Evolutionary conservation across 2,329 filamentous ascomycete species (phyloP), one percentile per base, ranked within the genome.

Genomic region (Alternaria dauci): DNA sequence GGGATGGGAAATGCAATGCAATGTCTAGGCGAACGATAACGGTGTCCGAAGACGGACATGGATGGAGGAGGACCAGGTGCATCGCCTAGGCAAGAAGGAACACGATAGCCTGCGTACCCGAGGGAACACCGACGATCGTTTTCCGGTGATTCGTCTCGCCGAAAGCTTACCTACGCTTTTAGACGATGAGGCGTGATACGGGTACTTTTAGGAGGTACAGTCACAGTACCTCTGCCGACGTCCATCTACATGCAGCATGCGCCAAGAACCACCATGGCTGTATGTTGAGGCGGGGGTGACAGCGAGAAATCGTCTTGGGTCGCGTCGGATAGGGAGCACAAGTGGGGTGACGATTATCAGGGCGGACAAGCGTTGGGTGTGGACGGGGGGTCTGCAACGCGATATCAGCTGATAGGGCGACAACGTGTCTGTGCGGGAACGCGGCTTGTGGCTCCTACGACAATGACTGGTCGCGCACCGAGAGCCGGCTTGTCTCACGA

Each of bases 371-470:
- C 57, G 69, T 36, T 36, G 32, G 32, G 32, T 36, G 32, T 36
- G 32, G 32, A 12, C 32, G 32, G 32, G 28, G 28, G 32, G 32
- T 36, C 32, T 36, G 32, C 32, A 65, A 67, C 73, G 70, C 73
- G 72, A 71, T 74, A 71, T 76, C 74, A 76, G 63, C 60, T 76
- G 75, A 76, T 66, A 61, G 57, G 67, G 73, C 67, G 72, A 65
- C 51, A 56, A 32, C 67, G 71, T 48, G 71, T 66, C 62, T 58
- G 67, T 68, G 64, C 67, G 63, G 58, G 54, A 25, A 63, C 52
- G 59, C 47, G 60, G 50, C 46, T 41, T 28, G 36, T 12, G 34
- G 26, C 28, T 39, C 52, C 25, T 43, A 42, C 50, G 41, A 32
- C 41, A 60, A 23, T 52, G 36, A 56, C 61, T 59, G 58, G 59